Evolutionary conservation across 768 basidiomycete genomes (phyloP), one percentile per base, ranked within the genome.

Genomic region (Tricholoma bakamatsutake): DNA sequence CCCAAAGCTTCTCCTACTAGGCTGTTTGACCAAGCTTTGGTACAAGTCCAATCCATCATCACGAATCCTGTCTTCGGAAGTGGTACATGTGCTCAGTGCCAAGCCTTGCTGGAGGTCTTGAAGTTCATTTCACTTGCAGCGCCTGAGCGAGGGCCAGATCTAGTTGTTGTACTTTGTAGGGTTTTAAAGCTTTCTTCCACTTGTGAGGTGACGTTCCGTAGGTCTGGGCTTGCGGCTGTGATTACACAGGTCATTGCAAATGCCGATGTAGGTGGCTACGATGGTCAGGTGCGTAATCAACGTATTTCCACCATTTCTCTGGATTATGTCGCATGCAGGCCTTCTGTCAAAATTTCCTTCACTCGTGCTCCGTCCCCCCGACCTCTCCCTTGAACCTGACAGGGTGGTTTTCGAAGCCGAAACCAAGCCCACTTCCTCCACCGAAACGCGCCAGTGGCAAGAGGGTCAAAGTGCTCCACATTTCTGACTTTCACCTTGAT

Each of bases 401-500:
- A 1, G 71, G 71, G 10, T 90, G 88, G 84, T 91, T 90, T 69
- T 73, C 79, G 30, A 90, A 88, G 66, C 85, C 87, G 3, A 91
- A 90, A 64, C 88, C 88, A 1, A 76, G 78, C 28, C 83, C 83
- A 4, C 76, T 84, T 11, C 86, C 85, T 15, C 57, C 73, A 7
- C 74, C 76, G 0, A 85, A 77, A 66, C 73, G 76, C 64, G 77
- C 79, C 13, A 87, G 81, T 42, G 87, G 87, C 10, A 68, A 87
- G 61, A 75, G 81, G 37, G 70, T 89, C 42, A 89, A 87, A 65
- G 82, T 90, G 0, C 68, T 91, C 56, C 89, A 90, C 64, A 55
- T 91, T n/a, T 88, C 87, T 1, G 88, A 90, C 62, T 74, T 88
- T 55, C 89, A 90, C 66, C 69, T 91, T 50, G 88, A 90, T 66